phyloP scores from a whole-genome alignment of 2,329 filamentous ascomycete species.

The Bimuria novae-zelandiae region DNA sequence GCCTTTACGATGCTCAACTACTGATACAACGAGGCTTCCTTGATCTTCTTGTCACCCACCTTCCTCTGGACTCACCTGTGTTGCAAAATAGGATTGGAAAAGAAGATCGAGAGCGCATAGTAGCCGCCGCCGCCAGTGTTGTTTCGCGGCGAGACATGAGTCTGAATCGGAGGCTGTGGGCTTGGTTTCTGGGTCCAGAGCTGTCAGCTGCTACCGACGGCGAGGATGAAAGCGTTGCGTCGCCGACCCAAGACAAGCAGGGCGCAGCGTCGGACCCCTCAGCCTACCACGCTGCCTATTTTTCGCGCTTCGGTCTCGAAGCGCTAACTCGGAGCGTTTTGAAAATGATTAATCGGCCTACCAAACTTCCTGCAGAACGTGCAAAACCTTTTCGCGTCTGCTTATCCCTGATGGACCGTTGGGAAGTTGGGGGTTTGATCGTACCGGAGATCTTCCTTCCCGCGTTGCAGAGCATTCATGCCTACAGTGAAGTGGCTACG shows the following conservation, averaged over 20 bases:
- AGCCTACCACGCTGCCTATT: constrained; percentile 67
- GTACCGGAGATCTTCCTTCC: constrained; percentile 88
- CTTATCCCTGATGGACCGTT: constrained; percentile 94
- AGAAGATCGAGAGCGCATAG: constrained; percentile 78
- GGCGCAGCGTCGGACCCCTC: constrained; percentile 48
- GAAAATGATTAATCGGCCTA: constrained; percentile 69
- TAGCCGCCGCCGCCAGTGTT: constrained; percentile 83
- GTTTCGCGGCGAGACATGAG: constrained; percentile 95
- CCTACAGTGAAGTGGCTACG: constrained; percentile 70
- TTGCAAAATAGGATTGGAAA: constrained; percentile 74
- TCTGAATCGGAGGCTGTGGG: constrained; percentile 90
- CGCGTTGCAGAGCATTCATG: constrained; percentile 77
- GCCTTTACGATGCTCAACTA: constrained; percentile 82
- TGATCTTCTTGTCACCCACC: constrained; percentile 85
- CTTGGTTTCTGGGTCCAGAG: constrained; percentile 89
- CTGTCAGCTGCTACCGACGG: constrained; percentile 50
- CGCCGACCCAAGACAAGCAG: constrained; percentile 55
- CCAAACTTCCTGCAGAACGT: constrained; percentile 65
- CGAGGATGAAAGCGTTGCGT: constrained; percentile 34
- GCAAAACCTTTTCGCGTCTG: constrained; percentile 89
- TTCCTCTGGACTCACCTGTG: constrained; percentile 82
- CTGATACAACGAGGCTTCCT: constrained; percentile 93
- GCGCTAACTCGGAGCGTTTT: constrained; percentile 76
- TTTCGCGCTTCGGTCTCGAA: constrained; percentile 76
- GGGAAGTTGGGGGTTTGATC: constrained; percentile 92